Conservation (phyloP, 495 filamentous ascomycete species). For the Parathielavia hyrcaniae region DNA sequence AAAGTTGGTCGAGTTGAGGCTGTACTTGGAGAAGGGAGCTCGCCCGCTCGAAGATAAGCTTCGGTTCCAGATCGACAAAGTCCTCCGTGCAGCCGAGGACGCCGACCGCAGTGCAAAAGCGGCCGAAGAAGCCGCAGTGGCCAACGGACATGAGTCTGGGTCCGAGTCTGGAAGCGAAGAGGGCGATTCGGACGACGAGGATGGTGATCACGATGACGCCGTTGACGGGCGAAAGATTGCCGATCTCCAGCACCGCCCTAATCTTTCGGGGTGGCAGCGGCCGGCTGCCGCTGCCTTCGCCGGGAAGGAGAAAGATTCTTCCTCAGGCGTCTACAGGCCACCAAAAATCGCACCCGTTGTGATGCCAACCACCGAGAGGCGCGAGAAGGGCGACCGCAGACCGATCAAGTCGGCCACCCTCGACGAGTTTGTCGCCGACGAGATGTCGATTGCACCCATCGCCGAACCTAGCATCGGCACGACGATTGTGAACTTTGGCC, state of each 20-base stretch:
- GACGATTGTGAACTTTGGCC: slow-evolving; percentile 65
- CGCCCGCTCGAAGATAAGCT: slow-evolving; percentile 78
- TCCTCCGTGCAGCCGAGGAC: slow-evolving; percentile 79
- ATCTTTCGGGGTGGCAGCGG: slow-evolving; percentile 49
- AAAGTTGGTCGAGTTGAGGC: slow-evolving; percentile 75
- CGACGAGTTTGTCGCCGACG: slow-evolving; percentile 77
- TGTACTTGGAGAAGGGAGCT: slow-evolving; percentile 87
- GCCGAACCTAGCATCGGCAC: slow-evolving; percentile 79
- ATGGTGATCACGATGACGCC: slow-evolving; percentile 28
- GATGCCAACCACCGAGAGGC: slow-evolving; percentile 56
- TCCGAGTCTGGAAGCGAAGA: slow-evolving; percentile 36
- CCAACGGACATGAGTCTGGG: slow-evolving; percentile 27
- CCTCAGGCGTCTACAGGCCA: slow-evolving; percentile 70
- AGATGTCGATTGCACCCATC: slow-evolving; percentile 69
- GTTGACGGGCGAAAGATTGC: slow-evolving; percentile 49
- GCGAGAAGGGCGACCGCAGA: slow-evolving; percentile 51
- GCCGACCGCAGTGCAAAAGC: slow-evolving; percentile 42
- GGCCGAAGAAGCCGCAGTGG: slow-evolving; percentile 30
- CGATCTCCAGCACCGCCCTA: slow-evolving; percentile 56
- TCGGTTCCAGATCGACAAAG: slow-evolving; percentile 84
- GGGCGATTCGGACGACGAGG: slow-evolving; percentile 37
- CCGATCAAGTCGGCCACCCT: slow-evolving; percentile 65
- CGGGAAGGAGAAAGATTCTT: slow-evolving; percentile 31
- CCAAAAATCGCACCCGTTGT: slow-evolving; percentile 74
- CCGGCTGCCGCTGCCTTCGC: slow-evolving; percentile 38